Base-by-base conservation (phyloP, 2,329 filamentous ascomycete species). In the Fragosphaeria purpurea region DNA sequence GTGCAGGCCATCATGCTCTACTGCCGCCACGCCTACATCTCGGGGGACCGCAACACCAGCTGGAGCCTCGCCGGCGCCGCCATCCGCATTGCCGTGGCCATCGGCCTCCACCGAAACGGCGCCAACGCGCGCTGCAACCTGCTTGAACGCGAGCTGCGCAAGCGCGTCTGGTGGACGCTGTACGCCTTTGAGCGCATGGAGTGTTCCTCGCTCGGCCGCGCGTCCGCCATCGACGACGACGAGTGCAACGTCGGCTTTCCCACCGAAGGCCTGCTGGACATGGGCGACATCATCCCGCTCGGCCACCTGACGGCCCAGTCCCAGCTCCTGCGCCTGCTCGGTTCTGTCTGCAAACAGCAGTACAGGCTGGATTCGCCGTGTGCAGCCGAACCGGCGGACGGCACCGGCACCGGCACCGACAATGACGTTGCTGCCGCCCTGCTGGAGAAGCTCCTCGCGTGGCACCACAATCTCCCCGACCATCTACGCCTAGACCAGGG, bases 111-210 rank as follows among this genome's bases (percentile, higher is more conserved):
- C 50, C 53, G 53, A n/a, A 50, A 53, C 51, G 46, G 50, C 39
- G 41, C 37, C 10, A 45, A 51, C 37, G 35, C 35, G 22, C 47
- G 38, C 8, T 48, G 51, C 1, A 62, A 59, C 12, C 68, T 74
- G 44, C 44, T 60, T 2, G 56, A 61, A 35, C 56, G 58, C n/a
- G 57, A 61, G 44, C 56, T 62, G 13, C 58, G 61, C 8, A 60
- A 62, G 34, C 55, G 61, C 22, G 55, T 63, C 13, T 65, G 62
- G 62, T 64, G 62, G 61, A 64, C 63, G 6, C 40, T 64, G 39
- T 63, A 63, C 47, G 56, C 55, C 22, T 64, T 59, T 49, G 63
- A 64, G 46, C 62, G 62, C 45, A 59, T 62, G 41, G 56, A 63
- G 13, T 64, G 62, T 52, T 62, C 60, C 40, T 60, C 59, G 12